A percentile compares a stretch with the other conserved stretches of the same genome.
These are phyloP conservation scores for Fusarium papillatum DNA, from an alignment of 2,329 filamentous ascomycete genomes.

Conservation along the genomic window DNA sequence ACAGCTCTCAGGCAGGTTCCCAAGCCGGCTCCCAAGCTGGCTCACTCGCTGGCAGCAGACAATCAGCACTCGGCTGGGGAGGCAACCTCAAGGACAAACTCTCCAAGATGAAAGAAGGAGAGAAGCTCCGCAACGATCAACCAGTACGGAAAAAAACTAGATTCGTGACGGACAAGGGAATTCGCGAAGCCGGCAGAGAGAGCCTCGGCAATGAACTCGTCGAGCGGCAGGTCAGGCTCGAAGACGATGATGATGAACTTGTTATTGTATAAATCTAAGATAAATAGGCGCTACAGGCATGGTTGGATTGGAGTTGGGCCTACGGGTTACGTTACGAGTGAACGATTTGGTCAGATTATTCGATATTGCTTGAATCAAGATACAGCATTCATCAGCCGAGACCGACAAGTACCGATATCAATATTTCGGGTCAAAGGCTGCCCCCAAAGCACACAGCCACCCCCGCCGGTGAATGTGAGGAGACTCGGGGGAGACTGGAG, in stretches of 20 bases:
- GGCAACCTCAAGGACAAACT: slow-evolving; percentile 67
- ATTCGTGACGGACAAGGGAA: slow-evolving; percentile 84
- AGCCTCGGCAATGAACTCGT: slow-evolving; percentile 71
- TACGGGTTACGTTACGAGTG: slow-evolving; percentile 45
- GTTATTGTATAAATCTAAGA: slow-evolving; percentile 55
- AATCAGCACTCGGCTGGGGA: slow-evolving; percentile 68
- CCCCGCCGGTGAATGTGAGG: not conserved
- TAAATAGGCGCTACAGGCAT: slow-evolving; percentile 33
- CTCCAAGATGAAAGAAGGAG: slow-evolving; percentile 72
- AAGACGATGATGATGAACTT: slow-evolving; percentile 66
- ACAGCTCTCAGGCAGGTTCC: slow-evolving; percentile 54
- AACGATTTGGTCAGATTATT: slow-evolving; percentile 38
- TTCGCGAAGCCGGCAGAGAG: slow-evolving; percentile 82
- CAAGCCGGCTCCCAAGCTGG: slow-evolving; percentile 49
- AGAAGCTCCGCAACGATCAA: slow-evolving; percentile 57
- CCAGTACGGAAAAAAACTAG: slow-evolving; percentile 80
- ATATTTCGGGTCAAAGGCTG: not conserved
- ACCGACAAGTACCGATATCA: not conserved
- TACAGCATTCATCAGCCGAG: not conserved
- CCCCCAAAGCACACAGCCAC: slow-evolving; percentile 2
- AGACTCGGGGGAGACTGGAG: not conserved
- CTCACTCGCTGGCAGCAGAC: slow-evolving; percentile 43
- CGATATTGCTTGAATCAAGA: slow-evolving; percentile 32
- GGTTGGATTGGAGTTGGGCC: slow-evolving; percentile 35
- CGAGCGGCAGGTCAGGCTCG: slow-evolving; percentile 51